Conservation (phyloP, 225 moss, liverwort and hornwort genomes). For the Takakia lepidozioides region DNA sequence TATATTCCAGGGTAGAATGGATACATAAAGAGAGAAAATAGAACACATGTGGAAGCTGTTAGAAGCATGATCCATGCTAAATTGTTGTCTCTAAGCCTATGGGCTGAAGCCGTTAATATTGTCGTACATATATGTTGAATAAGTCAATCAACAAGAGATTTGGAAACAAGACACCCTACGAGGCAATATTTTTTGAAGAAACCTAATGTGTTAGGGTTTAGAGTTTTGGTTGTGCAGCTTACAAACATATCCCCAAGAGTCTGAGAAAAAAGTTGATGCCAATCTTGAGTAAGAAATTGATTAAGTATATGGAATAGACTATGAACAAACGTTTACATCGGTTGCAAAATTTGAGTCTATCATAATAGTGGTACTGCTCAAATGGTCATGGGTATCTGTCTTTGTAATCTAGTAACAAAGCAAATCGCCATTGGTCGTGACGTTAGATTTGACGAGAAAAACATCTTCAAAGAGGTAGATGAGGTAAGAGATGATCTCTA, state of each 20-base stretch:
- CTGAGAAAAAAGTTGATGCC: too few relatives aligned
- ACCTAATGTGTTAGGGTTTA: not conserved
- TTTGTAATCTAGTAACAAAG: too few relatives aligned
- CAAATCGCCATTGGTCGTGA: too few relatives aligned
- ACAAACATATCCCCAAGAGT: too few relatives aligned
- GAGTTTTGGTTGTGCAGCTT: not conserved
- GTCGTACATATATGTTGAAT: not conserved
- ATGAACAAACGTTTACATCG: too few relatives aligned
- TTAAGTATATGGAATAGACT: too few relatives aligned
- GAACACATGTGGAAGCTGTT: not conserved
- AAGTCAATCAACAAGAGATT: not conserved
- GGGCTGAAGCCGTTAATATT: not conserved
- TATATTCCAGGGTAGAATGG: not conserved
- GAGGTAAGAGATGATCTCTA: too few relatives aligned
- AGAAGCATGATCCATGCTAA: not conserved
- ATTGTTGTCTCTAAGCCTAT: not conserved
- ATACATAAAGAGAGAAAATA: not conserved
- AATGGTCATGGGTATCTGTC: too few relatives aligned
- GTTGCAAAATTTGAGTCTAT: too few relatives aligned
- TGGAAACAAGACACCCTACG: not conserved
- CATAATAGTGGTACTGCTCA: too few relatives aligned
- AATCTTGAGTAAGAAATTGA: not conserved
- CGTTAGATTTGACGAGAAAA: too few relatives aligned
- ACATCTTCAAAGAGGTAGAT: too few relatives aligned
- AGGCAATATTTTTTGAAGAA: not conserved